Evolutionary conservation across 768 basidiomycete genomes (phyloP).

Genomic region (Pleurotus giganteus): DNA sequence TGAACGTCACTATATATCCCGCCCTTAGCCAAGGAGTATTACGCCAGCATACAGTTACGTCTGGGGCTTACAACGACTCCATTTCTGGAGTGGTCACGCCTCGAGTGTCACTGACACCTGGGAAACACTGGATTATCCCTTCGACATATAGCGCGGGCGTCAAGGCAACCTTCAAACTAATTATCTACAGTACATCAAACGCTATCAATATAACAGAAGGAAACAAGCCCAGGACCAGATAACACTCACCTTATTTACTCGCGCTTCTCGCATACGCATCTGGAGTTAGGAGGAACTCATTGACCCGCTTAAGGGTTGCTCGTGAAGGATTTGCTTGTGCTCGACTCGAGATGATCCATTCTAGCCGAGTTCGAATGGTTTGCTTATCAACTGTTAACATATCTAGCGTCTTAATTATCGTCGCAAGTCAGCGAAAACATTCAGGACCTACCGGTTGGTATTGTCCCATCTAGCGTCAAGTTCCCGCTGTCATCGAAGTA

Average conservation of each 20-base stretch:
- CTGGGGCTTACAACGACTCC: slow-evolving; percentile 78
- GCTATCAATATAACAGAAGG: slow-evolving; percentile 14
- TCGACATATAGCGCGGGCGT: slow-evolving; percentile 69
- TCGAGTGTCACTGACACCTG: slow-evolving; percentile 47
- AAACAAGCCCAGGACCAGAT: background rate
- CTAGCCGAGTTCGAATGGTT: slow-evolving; percentile 67
- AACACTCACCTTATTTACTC: background rate
- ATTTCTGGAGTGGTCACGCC: slow-evolving; percentile 70
- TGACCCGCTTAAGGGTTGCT: slow-evolving; percentile 74
- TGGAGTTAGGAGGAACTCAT: slow-evolving; percentile 64
- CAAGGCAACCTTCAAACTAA: slow-evolving; percentile 53
- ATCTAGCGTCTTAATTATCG: background rate
- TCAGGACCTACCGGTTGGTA: background rate
- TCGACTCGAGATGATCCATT: slow-evolving; percentile 80
- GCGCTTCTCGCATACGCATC: background rate
- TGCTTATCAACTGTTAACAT: slow-evolving; percentile 45
- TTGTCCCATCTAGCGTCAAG: slow-evolving; percentile 11
- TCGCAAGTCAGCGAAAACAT: background rate
- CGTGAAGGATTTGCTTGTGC: slow-evolving; percentile 83
- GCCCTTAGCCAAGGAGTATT: slow-evolving; percentile 27
- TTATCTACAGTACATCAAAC: slow-evolving; percentile 51
- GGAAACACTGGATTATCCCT: slow-evolving; percentile 71
- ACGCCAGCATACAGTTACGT: slow-evolving; percentile 55
- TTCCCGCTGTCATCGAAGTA: slow-evolving; percentile 58
- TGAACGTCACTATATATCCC: slow-evolving; percentile 63